Base-by-base conservation (phyloP, 257 asterid species). In the Ocimum tenuiflorum region DNA sequence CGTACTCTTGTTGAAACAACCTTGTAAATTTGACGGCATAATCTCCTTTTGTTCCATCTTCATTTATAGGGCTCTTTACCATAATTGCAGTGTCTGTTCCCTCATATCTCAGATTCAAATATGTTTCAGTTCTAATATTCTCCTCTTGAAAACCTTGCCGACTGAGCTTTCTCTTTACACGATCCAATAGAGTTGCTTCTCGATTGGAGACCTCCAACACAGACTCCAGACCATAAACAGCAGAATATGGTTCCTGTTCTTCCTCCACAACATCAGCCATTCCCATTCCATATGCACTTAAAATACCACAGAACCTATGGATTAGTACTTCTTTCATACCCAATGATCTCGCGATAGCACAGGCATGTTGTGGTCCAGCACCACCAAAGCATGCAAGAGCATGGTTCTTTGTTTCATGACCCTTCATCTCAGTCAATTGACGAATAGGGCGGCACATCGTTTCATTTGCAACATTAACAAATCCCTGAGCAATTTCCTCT, bases 211-310 rank as follows among this genome's bases (percentile, higher is more conserved):
- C 96, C 75, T 87, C 95, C 64, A 67, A 63, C 63, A 83, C 63
- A 45, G 97, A 84, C n/a, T 83, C 88, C 14, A 86, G 89, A 61
- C 79, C 81, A 73, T 89, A 92, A 67, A 87, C 83, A 36, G 99
- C 83, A 71, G 96, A 79, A 77, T 76, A 92, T 0, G 99, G 99
- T 77, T 83, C 97, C 72, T 87, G 97, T 33, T 83, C 91, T 35
- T 92, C 99, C 81, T 92, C 97, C 29, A 92, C 87, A 29, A 92
- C 99, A 77, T 92, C 97, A 4, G 99, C 96, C 85, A 89, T 78
- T 66, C 99, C 99, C 96, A 92, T 89, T n/a, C 99, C 97, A 48
- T 87, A 92, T 0, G 97, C 97, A 83, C 97, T 92, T 78, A 89
- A 80, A 60, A 92, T 88, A 66, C 99, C 99, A 77, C 99, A 92